Base-by-base conservation (phyloP, 1,284 basidiomycete genomes). In the Apiotrichum brassicae region DNA sequence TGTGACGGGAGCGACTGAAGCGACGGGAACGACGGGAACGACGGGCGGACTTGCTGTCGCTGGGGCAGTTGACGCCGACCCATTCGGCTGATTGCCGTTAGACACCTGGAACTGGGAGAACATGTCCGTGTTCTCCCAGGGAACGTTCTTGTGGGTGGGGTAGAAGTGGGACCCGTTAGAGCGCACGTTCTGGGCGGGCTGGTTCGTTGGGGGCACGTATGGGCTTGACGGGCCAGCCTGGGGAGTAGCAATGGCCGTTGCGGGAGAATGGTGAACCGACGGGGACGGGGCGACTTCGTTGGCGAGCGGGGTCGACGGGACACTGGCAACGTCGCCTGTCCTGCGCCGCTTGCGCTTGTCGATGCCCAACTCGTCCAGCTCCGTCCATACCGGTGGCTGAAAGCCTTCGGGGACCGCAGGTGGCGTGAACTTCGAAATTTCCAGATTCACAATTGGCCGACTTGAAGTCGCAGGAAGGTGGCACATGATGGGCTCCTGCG, bases 401-500 rank as follows among this genome's bases (percentile, higher is more conserved):
- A 57, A 57, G 25, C 20, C n/a, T 22, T 54, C 56, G 0, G 56
- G 56, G 6, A 57, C 20, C 12, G 49, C 36, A 0, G 56, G 49
- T 5, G 38, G 33, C 16, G 37, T 26, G 34, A 52, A 57, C 36
- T 38, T 41, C 18, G 24, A 47, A 16, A 34, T 19, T 16, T 44
- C 43, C 16, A 44, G 43, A 13, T 25, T 35, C 23, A 44, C 44
- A 3, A 22, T 46, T 6, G 40, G 32, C 19, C 43, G 32, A 20
- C 20, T 41, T 5, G 46, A 37, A 32, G 49, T 48, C 8, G 43
- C 30, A 4, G 52, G 52, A 4, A 56, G 34, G 11, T 35, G 46
- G 38, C 53, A 36, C 6, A 56, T 38, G 19, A 68, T 52, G 0
- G 60, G 56, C 11, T 45, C 18, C 7, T 57, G 49, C 13, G 61